A percentile compares a stretch with the other conserved stretches of the same genome.
Conservation (phyloP, 352 stramenopile genomes). For the Globisporangium uncinulatum region DNA sequence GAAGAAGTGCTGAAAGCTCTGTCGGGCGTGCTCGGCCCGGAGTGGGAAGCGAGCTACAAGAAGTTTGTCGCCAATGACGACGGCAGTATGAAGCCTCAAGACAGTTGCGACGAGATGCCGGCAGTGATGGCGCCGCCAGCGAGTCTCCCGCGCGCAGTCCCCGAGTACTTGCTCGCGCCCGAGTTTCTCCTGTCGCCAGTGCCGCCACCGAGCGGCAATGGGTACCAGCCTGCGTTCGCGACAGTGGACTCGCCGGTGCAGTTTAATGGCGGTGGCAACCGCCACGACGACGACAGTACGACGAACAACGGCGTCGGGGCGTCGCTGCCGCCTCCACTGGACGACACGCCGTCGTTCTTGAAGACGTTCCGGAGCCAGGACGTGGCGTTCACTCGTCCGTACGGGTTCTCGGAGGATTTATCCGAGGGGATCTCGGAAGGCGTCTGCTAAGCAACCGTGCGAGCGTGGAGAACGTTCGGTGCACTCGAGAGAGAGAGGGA, state of each 20-base stretch:
- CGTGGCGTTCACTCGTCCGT: conserved; percentile 54
- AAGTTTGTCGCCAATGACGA: conserved; percentile 38
- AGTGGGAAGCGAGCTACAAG: conserved; percentile 75
- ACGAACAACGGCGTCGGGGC: not conserved
- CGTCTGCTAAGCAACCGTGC: conserved; percentile 44
- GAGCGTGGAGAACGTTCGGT: not conserved
- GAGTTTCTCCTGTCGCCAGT: conserved; percentile 41
- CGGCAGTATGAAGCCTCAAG: conserved; percentile 20
- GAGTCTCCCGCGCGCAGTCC: conserved; percentile 30
- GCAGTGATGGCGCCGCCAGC: not conserved
- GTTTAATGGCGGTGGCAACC: conserved; percentile 29
- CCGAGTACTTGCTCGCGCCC: conserved; percentile 47
- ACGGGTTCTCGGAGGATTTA: conserved; percentile 69
- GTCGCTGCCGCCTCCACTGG: conserved; percentile 13
- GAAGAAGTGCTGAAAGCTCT: conserved; percentile 84
- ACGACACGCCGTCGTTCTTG: conserved; percentile 45
- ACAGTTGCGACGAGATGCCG: conserved; percentile 5
- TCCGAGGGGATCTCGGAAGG: conserved; percentile 71
- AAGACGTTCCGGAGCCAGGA: conserved; percentile 65
- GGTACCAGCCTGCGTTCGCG: conserved; percentile 33
- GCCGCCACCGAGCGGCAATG: conserved; percentile 29
- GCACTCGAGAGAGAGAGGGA: not conserved
- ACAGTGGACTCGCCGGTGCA: conserved; percentile 34
- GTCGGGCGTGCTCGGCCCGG: conserved; percentile 61
- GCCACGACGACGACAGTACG: conserved; percentile 5